Evolutionary conservation across 2,329 filamentous ascomycete species (phyloP), one percentile per base, ranked within the genome.

Genomic region (Botrytis hyacinthi): DNA sequence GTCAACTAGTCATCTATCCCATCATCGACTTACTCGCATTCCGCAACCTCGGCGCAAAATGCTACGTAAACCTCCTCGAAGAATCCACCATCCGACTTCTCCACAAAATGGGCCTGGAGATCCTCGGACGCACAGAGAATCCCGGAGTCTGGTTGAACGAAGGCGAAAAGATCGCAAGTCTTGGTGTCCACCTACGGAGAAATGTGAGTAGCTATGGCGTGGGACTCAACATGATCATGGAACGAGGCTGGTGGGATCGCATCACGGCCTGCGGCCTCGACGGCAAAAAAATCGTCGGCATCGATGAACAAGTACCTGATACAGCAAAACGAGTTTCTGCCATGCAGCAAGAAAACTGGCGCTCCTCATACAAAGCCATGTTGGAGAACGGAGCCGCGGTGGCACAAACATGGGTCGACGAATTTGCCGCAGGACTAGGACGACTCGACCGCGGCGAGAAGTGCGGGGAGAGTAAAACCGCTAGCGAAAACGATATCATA

Each of bases 231-330:
- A 83, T 94, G n/a, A 83, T 84, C 76, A 89, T 91, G 73, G 88
- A 93, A 76, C 71, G 89, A 70, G 82, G 83, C 76, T 93, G 89
- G 87, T 91, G 88, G 79, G 84, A 87, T 37, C 87, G 95, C 75
- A 97, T 98, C 81, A 91, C 95, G n/a, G 92, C 94, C 22, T 98
- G 95, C 85, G 96, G 96, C 0, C 83, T 98, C 57, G 90, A 91
- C 75, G 95, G 92, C 37, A 93, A 92, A 83, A 86, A 87, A 74
- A 91, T 93, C 71, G 97, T 93, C n/a, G 95, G 89, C 81, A 86
- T 97, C 74, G 60, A 44, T 26, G 61, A 73, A 42, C 14, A 51
- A n/a, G 1, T 63, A 1, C 14, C 6, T 2, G n/a, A 26, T 2
- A 9, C 7, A 4, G 26, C 46, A 16, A 51, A 2, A 3, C 14